A percentile compares a stretch with the other conserved stretches of the same genome.
Evolutionary conservation across 2,329 filamentous ascomycete genomes (phyloP).

Genomic region (Furcasterigmium sp.): DNA sequence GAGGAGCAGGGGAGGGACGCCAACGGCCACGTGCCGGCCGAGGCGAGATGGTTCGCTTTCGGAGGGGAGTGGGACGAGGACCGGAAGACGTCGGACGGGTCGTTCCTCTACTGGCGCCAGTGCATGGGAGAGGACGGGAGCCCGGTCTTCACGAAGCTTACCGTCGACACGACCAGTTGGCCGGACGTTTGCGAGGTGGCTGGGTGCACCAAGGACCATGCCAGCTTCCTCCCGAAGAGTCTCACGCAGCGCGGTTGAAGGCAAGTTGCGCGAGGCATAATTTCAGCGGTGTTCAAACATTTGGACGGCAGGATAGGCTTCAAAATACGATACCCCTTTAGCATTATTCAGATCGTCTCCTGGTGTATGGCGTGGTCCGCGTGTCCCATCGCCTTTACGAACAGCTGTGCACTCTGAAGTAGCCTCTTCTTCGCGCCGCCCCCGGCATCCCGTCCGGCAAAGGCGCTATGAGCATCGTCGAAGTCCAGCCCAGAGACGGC

Average conservation of each 20-base stretch:
- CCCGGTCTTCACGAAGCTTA: background rate
- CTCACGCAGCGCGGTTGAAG: no score
- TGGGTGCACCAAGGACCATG: background rate
- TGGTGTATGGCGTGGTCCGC: conserved; percentile 5
- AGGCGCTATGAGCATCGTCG: conserved; percentile 8
- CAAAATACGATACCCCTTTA: no score
- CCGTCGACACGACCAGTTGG: background rate
- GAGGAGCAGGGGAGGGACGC: conserved; percentile 12
- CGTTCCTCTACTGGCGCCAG: background rate
- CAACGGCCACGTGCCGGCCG: conserved; percentile 8
- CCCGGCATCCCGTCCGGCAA: conserved; percentile 7
- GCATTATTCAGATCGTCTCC: conserved; percentile 2
- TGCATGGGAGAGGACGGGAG: background rate
- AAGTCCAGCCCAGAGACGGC: conserved; percentile 8
- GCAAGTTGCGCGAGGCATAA: no score
- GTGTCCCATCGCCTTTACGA: conserved; percentile 10
- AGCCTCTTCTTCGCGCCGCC: conserved; percentile 9
- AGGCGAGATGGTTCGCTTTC: conserved; percentile 11
- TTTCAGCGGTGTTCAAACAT: no score
- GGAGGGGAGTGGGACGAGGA: conserved; percentile 5
- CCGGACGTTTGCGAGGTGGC: background rate
- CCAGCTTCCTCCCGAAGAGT: no score
- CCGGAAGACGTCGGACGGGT: background rate
- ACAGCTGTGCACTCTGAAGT: conserved; percentile 10
- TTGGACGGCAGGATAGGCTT: no score